Conservation (phyloP, 805 yeast genomes). For the Metschnikowia gruessii region DNA sequence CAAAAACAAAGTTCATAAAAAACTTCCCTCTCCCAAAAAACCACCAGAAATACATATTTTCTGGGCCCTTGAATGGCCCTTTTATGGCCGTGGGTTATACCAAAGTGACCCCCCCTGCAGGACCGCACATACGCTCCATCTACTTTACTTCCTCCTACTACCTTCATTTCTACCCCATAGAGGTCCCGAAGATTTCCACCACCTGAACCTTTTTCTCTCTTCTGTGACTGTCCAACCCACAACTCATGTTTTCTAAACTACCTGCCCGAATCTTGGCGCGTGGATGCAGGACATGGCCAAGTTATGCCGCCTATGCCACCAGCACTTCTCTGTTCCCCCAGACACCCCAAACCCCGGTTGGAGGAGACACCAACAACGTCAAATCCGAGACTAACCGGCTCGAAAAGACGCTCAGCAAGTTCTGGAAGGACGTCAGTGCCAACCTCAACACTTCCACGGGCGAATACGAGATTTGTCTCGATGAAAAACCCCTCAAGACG, state of each 20-base stretch:
- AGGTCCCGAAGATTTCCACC: too few species aligned
- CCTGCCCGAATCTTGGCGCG: not conserved
- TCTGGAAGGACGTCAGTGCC: slow-evolving; percentile 77
- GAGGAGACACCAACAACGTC: slow-evolving; percentile 41
- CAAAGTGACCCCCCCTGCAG: too few species aligned
- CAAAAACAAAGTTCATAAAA: too few species aligned
- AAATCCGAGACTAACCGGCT: slow-evolving; percentile 65
- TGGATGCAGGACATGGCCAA: not conserved
- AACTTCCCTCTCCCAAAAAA: too few species aligned
- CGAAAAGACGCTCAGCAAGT: slow-evolving; percentile 64
- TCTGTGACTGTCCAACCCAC: too few species aligned
- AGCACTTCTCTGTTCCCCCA: slow-evolving; percentile 1
- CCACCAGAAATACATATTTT: too few species aligned
- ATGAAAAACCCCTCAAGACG: slow-evolving; percentile 74
- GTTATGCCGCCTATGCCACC: slow-evolving; percentile 5
- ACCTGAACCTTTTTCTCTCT: too few species aligned
- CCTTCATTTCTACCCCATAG: too few species aligned
- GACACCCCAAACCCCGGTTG: slow-evolving; percentile 33
- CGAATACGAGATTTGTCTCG: slow-evolving; percentile 59
- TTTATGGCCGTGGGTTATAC: too few species aligned
- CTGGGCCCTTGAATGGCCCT: too few species aligned
- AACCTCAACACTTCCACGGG: slow-evolving; percentile 25
- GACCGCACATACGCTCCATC: too few species aligned
- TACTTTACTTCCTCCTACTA: too few species aligned
- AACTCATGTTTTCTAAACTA: not conserved